Evolutionary conservation across 2,329 filamentous ascomycete genomes (phyloP), one percentile per base, ranked within the genome.

Genomic region (Seiridium unicorne): DNA sequence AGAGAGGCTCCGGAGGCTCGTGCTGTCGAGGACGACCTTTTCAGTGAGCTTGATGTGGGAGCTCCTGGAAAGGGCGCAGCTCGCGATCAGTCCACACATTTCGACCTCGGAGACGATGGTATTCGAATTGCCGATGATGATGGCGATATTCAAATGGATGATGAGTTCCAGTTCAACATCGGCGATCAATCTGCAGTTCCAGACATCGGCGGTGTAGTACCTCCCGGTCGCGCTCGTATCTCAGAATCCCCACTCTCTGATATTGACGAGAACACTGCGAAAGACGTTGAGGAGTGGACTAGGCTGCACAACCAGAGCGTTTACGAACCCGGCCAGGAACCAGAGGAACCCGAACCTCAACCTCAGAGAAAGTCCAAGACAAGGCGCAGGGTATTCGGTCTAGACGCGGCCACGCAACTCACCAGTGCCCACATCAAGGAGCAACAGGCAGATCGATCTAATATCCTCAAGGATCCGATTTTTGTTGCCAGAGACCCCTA

Each of bases 401-500:
- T 91, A n/a, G 96, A 99, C 68, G 80, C 86, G 13, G 84, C 92
- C 65, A 97, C 92, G 26, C 88, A 92, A 69, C 83, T 97, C 40
- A 88, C 89, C 9, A 90, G 84, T 66, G 82, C 81, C 38, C 87
- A 94, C 65, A 93, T 99, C 76, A 92, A 92, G 73, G 88, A 90
- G 64, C 92, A 96, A 72, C 93, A 97, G 72, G 84, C 88, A 60
- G 92, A 96, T 72, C 90, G 91, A 64, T 89, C 92, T 51, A 92
- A 90, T 69, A 98, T 98, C 63, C 81, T 97, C 60, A 93, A 90
- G 75, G 85, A 89, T 1, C 87, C 91, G 5, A 87, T 88, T 0
- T 97, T 96, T 75, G 81, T 99, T 49, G 92, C 94, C 1, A 88
- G 91, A 44, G 93, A 99, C 66, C 92, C 93, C 1, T 87, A 94